Evolutionary conservation across 1,284 basidiomycete species (phyloP), one percentile per base, ranked within the genome.

Genomic region (Kwoniella shivajii): DNA sequence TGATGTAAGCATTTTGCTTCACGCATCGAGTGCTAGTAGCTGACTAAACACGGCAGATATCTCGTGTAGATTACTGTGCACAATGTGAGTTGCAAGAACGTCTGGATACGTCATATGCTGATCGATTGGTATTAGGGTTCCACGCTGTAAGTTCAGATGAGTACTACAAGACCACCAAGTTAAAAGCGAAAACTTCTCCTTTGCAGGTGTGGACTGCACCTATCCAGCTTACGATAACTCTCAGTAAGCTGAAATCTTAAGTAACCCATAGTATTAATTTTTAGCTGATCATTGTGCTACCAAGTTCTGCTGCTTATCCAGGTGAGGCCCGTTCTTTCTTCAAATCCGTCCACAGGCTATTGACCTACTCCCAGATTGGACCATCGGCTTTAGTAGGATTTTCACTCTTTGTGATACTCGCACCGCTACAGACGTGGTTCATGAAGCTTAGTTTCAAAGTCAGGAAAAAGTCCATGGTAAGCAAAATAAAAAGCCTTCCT

Each of bases 381-480:
- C 85, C 86, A 0, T 86, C 86, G 0, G 88, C 88, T 0, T 79
- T 92, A 5, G 86, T 87, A 2, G 89, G 89, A 1, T 89, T 92
- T 69, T 84, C 85, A 0, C 78, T 91, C 2, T 87, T 91, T 72
- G 68, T 88, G 24, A 51, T 87, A 44, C 79, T 88, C 33, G 84
- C 84, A 6, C 89, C 89, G 0, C 70, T 90, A 2, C 88, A 90
- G 74, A 82, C 86, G 50, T 80, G 82, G 31, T 82, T 86, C 13
- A 90, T 91, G 87, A 82, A 84, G 41, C 77, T 81, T 52, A 85
- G 88, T 72, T 86, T 88, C 70, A 75, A 70, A 22, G 79, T 86
- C 48, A 83, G 89, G 11, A 82, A 83, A 61, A 78, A 76, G 39
- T 84, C 84, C 0, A 85, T 86, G 79, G 73, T 71, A 38, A 50